These are phyloP conservation scores for Boechera retrofracta DNA, from an alignment of 345 rosid genomes.

Conservation along the genomic window DNA sequence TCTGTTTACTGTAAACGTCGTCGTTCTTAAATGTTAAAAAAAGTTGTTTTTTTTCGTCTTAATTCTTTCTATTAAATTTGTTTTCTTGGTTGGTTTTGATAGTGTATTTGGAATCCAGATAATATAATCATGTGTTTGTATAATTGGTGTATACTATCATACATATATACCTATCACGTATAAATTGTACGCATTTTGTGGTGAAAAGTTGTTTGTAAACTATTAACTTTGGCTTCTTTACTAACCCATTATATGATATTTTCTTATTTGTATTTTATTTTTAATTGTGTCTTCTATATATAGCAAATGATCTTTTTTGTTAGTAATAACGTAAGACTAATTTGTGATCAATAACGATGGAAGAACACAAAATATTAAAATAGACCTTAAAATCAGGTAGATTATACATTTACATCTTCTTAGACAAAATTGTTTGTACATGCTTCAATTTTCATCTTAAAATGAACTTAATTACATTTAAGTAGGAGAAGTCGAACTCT, in stretches of 20 bases:
- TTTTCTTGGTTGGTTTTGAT: constrained; percentile 42
- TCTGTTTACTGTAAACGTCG: neutral
- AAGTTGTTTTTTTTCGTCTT: neutral
- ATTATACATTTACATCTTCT: no score
- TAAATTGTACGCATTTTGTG: constrained; percentile 30
- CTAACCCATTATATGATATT: neutral
- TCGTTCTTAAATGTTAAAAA: constrained; percentile 15
- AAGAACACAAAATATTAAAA: neutral
- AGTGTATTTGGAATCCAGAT: constrained; percentile 43
- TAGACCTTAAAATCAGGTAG: no score
- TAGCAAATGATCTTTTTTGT: neutral
- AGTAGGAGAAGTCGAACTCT: neutral
- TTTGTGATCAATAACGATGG: neutral
- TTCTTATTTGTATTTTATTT: neutral
- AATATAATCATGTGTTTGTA: constrained; percentile 38
- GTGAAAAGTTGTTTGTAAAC: constrained; percentile 29
- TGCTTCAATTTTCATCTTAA: neutral
- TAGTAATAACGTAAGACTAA: neutral
- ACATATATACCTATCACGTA: constrained; percentile 31
- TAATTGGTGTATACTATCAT: constrained; percentile 43
- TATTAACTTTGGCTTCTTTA: neutral
- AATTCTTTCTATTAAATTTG: constrained; percentile 34
- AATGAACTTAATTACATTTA: neutral
- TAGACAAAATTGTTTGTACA: neutral
- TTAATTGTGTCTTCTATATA: neutral